A percentile compares a stretch with the other conserved stretches of the same genome.
phyloP scores from a whole-genome alignment of 75 land plant species.

The Pinus taeda region DNA sequence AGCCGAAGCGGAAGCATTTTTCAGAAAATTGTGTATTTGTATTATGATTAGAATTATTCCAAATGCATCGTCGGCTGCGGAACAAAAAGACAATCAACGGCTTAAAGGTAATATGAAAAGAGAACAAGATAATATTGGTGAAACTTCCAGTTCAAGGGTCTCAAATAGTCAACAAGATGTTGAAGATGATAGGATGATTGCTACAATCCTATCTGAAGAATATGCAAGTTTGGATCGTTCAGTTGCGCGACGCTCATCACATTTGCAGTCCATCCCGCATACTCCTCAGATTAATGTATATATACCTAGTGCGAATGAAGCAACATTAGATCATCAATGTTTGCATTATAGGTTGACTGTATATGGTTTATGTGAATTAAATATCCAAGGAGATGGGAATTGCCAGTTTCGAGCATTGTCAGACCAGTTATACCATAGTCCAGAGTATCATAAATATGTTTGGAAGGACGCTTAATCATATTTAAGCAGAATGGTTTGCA shows the following conservation, averaged over 20 bases:
- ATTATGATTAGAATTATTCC: no score
- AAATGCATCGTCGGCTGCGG: no score
- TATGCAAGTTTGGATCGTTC: slow-evolving; percentile 57
- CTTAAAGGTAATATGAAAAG: background rate
- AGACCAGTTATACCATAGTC: slow-evolving; percentile 78
- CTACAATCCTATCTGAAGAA: slow-evolving; percentile 62
- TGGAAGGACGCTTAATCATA: slow-evolving; percentile 33
- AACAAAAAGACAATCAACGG: no score
- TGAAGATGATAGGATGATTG: slow-evolving; percentile 75
- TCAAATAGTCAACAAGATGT: slow-evolving; percentile 39
- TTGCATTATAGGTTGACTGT: slow-evolving; percentile 31
- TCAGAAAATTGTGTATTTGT: no score
- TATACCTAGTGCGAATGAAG: slow-evolving; percentile 17
- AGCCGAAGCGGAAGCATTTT: no score
- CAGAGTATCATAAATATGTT: slow-evolving; percentile 87
- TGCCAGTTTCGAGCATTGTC: slow-evolving; percentile 98
- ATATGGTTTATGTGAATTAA: slow-evolving; percentile 81
- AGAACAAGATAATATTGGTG: background rate
- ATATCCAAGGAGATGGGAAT: slow-evolving; percentile 91
- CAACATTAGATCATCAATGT: slow-evolving; percentile 19
- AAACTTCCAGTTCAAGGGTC: slow-evolving; percentile 43
- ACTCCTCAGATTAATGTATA: slow-evolving; percentile 12
- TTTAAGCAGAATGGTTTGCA: no score
- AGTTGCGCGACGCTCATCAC: slow-evolving; percentile 53
- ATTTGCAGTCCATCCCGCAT: slow-evolving; percentile 51